phyloP scores from a whole-genome alignment of 1,284 basidiomycete genomes.

The Malassezia psittaci region DNA sequence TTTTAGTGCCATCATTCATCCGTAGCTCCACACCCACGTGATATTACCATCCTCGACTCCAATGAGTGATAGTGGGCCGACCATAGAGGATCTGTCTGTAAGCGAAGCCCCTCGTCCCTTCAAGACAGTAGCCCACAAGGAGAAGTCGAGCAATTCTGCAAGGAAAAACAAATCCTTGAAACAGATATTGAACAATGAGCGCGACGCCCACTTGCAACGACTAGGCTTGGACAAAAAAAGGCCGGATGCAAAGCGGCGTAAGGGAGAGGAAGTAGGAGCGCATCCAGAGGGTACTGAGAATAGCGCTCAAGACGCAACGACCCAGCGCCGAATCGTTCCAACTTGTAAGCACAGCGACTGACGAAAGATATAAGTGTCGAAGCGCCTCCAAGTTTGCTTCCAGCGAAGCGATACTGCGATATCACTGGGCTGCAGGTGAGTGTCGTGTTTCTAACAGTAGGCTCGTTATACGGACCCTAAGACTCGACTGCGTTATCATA shows the following conservation, averaged over 20 bases:
- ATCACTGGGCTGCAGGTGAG: constrained; percentile 70
- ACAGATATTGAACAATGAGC: constrained; percentile 33
- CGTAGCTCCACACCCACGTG: constrained; percentile 17
- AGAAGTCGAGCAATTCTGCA: constrained; percentile 22
- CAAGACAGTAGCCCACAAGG: constrained; percentile 22
- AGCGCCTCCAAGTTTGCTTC: constrained; percentile 69
- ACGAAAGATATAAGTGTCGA: constrained; percentile 66
- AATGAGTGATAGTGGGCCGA: constrained; percentile 5
- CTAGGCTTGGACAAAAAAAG: constrained; percentile 6
- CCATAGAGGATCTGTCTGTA: constrained; percentile 25
- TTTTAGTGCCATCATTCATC: constrained; percentile 31
- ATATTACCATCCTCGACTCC: not conserved
- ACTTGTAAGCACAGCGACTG: constrained; percentile 13
- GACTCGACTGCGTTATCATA: constrained; percentile 69
- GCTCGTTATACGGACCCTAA: constrained; percentile 75
- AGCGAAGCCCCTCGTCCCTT: constrained; percentile 21
- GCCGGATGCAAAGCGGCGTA: not conserved
- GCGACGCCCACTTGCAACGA: constrained; percentile 22
- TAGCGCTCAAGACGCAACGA: not conserved
- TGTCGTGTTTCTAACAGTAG: constrained; percentile 48
- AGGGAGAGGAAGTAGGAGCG: not conserved
- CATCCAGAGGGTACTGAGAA: not conserved
- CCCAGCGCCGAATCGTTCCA: constrained; percentile 3
- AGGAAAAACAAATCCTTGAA: constrained; percentile 37
- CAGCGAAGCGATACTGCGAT: constrained; percentile 70